phyloP scores from a whole-genome alignment of 345 rosid genomes.

The Pistacia vera region DNA sequence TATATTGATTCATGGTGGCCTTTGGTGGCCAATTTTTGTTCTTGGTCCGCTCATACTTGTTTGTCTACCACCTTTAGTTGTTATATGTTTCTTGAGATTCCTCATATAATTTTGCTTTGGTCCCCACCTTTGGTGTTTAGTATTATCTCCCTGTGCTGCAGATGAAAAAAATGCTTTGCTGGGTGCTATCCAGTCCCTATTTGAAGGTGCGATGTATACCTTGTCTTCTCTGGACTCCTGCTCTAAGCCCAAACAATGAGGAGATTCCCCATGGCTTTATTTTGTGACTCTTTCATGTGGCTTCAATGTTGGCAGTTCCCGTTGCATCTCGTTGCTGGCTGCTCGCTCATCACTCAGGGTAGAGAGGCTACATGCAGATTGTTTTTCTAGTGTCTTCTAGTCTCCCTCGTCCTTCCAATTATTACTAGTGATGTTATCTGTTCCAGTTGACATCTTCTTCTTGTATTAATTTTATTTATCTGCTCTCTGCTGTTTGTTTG shows the following conservation, averaged over 20 bases:
- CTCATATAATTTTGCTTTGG: neutral
- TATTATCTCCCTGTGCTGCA: constrained; percentile 30
- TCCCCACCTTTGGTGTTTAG: neutral
- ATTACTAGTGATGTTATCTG: constrained; percentile 51
- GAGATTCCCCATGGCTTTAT: constrained; percentile 97
- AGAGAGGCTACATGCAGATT: constrained; percentile 92
- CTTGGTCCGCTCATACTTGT: neutral
- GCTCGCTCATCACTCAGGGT: constrained; percentile 70
- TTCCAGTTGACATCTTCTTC: constrained; percentile 9
- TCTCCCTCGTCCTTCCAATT: constrained; percentile 80
- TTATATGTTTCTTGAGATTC: neutral
- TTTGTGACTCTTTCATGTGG: constrained; percentile 97
- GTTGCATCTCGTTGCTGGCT: constrained; percentile 94
- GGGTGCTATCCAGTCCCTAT: constrained; percentile 96
- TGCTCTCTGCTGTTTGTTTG: neutral
- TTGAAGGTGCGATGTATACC: constrained; percentile 99
- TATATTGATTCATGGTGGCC: neutral
- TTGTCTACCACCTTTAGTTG: neutral
- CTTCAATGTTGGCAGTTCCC: constrained; percentile 98
- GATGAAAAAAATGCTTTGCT: constrained; percentile 95
- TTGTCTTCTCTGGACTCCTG: constrained; percentile 99
- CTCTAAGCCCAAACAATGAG: constrained; percentile 86
- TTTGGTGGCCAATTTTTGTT: neutral
- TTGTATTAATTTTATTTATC: neutral
- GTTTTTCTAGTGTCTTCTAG: constrained; percentile 73